These are phyloP conservation scores for Diaporthe nobilis DNA, from an alignment of 2,329 filamentous ascomycete genomes.

Conservation along the genomic window DNA sequence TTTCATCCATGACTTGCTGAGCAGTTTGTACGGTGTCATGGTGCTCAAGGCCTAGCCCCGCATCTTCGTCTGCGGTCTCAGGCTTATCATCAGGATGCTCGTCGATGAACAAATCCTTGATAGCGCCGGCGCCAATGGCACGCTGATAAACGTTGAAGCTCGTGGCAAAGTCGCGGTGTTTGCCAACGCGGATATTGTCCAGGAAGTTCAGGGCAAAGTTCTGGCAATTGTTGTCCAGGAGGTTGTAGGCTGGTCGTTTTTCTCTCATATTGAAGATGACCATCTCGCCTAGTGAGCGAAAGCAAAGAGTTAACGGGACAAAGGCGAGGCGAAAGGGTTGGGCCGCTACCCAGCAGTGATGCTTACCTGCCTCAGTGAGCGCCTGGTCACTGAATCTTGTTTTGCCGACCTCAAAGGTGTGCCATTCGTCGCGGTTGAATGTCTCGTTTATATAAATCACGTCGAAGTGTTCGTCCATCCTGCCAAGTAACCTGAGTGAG, in stretches of 20 bases:
- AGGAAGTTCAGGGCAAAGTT: slow-evolving; percentile 68
- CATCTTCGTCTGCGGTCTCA: slow-evolving; percentile 44
- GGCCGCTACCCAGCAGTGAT: background rate
- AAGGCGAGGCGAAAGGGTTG: background rate
- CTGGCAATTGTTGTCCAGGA: slow-evolving; percentile 74
- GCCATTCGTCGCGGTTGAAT: slow-evolving; percentile 63
- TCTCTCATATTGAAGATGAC: slow-evolving; percentile 66
- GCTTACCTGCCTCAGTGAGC: slow-evolving; percentile 61
- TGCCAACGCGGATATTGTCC: slow-evolving; percentile 67
- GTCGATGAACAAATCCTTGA: slow-evolving; percentile 65
- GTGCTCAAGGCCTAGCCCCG: slow-evolving; percentile 43
- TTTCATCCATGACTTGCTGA: slow-evolving; percentile 67
- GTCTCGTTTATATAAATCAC: slow-evolving; percentile 70
- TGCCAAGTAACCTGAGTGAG: background rate
- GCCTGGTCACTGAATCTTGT: slow-evolving; percentile 70
- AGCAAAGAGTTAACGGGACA: background rate
- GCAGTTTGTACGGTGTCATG: slow-evolving; percentile 62
- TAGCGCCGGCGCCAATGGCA: slow-evolving; percentile 63
- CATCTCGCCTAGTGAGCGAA: slow-evolving; percentile 58
- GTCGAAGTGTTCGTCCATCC: slow-evolving; percentile 65
- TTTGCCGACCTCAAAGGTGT: slow-evolving; percentile 64
- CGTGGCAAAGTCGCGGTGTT: slow-evolving; percentile 66
- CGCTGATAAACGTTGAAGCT: slow-evolving; percentile 67
- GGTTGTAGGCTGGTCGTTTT: slow-evolving; percentile 66
- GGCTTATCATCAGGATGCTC: slow-evolving; percentile 50